These are phyloP conservation scores for Neofusicoccum laricinum DNA, from an alignment of 2,329 filamentous ascomycete species.

Conservation along the genomic window DNA sequence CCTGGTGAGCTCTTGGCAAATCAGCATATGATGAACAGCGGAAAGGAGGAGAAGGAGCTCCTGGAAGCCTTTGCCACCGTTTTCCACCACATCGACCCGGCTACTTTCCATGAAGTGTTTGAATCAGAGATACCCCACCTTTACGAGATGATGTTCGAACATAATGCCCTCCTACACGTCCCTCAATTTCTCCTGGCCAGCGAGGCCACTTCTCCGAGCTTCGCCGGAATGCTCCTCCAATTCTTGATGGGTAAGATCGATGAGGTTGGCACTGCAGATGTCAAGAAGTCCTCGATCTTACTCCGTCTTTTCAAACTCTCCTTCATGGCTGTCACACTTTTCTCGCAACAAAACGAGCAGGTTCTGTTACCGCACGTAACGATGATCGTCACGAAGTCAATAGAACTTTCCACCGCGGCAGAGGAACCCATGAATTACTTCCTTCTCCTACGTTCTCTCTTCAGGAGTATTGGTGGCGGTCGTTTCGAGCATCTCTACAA, in stretches of 20 bases:
- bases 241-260: slow-evolving; percentile 97
- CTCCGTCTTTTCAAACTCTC: slow-evolving; percentile 94
- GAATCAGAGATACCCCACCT: slow-evolving; percentile 94
- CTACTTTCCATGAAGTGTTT: slow-evolving; percentile 98
- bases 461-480: slow-evolving; percentile 93
- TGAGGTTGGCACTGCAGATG: slow-evolving; percentile 87
- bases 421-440: slow-evolving; percentile 99
- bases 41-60: slow-evolving; percentile 94
- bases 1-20: slow-evolving; percentile 91
- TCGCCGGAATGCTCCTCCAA: slow-evolving; percentile 95
- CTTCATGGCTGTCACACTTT: slow-evolving; percentile 98
- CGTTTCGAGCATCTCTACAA: slow-evolving; percentile 98
- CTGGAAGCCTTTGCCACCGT: slow-evolving; percentile 97
- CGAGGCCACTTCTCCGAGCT: slow-evolving; percentile 94
- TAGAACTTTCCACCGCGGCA: slow-evolving; percentile 90
- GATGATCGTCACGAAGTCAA: slow-evolving; percentile 95
- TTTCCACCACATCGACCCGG: slow-evolving; percentile 97
- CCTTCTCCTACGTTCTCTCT: slow-evolving; percentile 83
- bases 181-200: slow-evolving; percentile 99
- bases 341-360: slow-evolving; percentile 91
- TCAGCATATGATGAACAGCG: slow-evolving; percentile 82
- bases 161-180: slow-evolving; percentile 88
- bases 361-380: slow-evolving; percentile 94
- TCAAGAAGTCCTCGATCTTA: slow-evolving; percentile 88
- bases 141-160: slow-evolving; percentile 97